Evolutionary conservation across 805 yeast genomes (phyloP), one percentile per base, ranked within the genome.

Genomic region (Candida pseudoglaebosa): DNA sequence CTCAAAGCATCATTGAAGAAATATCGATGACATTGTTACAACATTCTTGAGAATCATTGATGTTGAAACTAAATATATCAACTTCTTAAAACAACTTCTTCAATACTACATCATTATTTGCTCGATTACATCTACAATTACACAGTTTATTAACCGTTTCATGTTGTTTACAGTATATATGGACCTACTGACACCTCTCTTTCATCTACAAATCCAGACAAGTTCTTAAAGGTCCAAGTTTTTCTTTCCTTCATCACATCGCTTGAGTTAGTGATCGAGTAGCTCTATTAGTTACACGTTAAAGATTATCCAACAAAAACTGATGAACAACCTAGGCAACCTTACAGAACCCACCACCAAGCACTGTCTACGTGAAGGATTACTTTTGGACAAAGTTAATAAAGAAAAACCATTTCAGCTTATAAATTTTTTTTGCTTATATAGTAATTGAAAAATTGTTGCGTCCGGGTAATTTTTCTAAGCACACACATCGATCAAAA

Each of bases 311-410:
- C 37, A 36, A 41, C 68, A 65, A 63, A 49, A 61, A 62, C 69
- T 61, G 68, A 42, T 44, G 24, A 13, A 14, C 34, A 20, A 19
- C 26, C 35, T 24, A 39, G 38, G 45, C 44, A 40, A 24, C 35
- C 39, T 36, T 43, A 45, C 37, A 52, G 46, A n/a, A 34, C 29
- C 17, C 47, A 43, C 29, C 37, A 43, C 40, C 57, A 54, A 65
- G 83, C 77, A 78, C 84, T 78, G 84, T 78, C 84, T 78, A 61
- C 61, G 80, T 70, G 79, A 75, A 68, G 82, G 83, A 74, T 65
- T 57, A 70, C 69, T 73, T 76, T 77, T 74, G 82, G 82, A 78
- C 81, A 78, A 77, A 77, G 82, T 76, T 59, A 59, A 57, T 45
- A 47, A 55, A 47, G 49, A 52, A 53, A 49, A 46, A 34, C 21